Conservation (phyloP, 164 flowering plant genomes). For the Tetracentron sinense region DNA sequence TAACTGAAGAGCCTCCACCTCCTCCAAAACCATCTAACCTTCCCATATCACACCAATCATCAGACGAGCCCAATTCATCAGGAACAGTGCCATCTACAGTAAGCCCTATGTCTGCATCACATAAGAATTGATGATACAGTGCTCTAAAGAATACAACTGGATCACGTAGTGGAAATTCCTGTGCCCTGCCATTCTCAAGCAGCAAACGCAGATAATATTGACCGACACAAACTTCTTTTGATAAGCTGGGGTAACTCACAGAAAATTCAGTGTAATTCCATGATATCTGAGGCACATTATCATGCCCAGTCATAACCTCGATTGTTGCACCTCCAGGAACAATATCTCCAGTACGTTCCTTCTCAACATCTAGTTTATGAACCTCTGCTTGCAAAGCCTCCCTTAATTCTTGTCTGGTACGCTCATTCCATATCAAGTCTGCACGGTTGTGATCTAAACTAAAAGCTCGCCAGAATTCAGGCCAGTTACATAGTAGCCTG, state of each 20-base stretch:
- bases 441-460: slow-evolving; percentile 98
- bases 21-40: slow-evolving; percentile 99
- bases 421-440: slow-evolving; percentile 97
- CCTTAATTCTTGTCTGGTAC: slow-evolving; percentile 87
- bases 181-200: slow-evolving; percentile 92
- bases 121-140: slow-evolving; percentile 85
- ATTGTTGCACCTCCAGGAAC: slow-evolving; percentile 52
- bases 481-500: slow-evolving; percentile 87
- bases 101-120: slow-evolving; percentile 96
- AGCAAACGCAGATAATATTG: slow-evolving; percentile 92
- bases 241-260: slow-evolving; percentile 78
- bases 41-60: slow-evolving; percentile 99
- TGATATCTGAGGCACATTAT: slow-evolving; percentile 70
- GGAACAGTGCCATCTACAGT: slow-evolving; percentile 96
- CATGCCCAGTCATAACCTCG: slow-evolving; percentile 51
- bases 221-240: slow-evolving; percentile 98
- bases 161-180: slow-evolving; percentile 91
- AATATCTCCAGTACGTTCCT: slow-evolving; percentile 93
- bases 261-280: slow-evolving; percentile 92
- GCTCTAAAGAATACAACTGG: slow-evolving; percentile 97
- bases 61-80: slow-evolving; percentile 92
- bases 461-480: slow-evolving; percentile 97
- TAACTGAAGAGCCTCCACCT: slow-evolving; percentile 90
- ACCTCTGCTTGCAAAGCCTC: slow-evolving; percentile 92
- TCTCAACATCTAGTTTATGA: slow-evolving; percentile 85